Base-by-base conservation (phyloP, 164 flowering plant genomes). In the Warburgia ugandensis region DNA sequence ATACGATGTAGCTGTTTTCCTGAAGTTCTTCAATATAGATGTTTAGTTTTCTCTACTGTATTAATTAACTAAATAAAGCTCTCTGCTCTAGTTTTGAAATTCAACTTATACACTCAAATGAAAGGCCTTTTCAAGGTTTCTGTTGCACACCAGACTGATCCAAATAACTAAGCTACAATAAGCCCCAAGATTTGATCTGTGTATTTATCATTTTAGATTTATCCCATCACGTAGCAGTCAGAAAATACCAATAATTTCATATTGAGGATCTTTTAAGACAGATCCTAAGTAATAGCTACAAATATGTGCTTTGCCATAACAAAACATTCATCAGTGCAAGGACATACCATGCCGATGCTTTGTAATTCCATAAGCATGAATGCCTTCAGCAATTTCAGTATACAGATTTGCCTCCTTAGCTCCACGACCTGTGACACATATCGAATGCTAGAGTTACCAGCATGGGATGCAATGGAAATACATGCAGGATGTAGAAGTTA, bases 361-460 rank as follows among this genome's bases (percentile, higher is more conserved):
- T 46, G 96, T 80, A 29, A 94, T 64, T 38, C 99, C 99, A 74
- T 94, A 94, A 20, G 90, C 70, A 67, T 79, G 74, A 23, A 94
- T 89, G 42, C 97, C 96, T 76, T 86, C 99, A 35, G 96, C 78
- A 59, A 94, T 70, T 80, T 94, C 99, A 50, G 95, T 77, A 62
- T 77, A 94, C 26, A 94, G 52, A 69, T 84, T 86, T 27, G 90
- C 79, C 62, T 86, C 97, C 63, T 94, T 94, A 39, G 96, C 92
- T 59, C 90, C 80, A 55, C 99, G 96, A 31, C 99, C 99, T 94
- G 70, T 58, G 58, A 12, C 43, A 6, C 21, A 55, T 30, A 41
- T 20, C 48, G 53, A 9, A 55, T 31, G n/a, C 39, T 59, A 27
- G 63, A 43, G 29, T 41, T 52, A 27, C 25, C 7, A 16, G 30